Conservation (phyloP, 164 flowering plant species). For the Dillenia turbinata region DNA sequence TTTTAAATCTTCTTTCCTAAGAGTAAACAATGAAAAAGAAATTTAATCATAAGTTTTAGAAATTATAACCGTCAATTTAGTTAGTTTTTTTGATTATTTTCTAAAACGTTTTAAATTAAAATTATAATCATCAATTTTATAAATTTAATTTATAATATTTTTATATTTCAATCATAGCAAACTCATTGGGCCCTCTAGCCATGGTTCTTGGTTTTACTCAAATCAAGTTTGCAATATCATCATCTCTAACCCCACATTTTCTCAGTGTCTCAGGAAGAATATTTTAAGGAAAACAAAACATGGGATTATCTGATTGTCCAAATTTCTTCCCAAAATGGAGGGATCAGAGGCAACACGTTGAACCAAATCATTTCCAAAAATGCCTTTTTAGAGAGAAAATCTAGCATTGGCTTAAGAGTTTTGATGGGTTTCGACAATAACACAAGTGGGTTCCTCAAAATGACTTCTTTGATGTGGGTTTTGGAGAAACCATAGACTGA, state of each 20-base stretch:
- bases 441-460: background rate
- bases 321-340: background rate
- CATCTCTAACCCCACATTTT: background rate
- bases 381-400: background rate
- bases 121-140: too few species aligned
- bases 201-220: background rate
- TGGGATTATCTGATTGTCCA: background rate
- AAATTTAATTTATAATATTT: too few species aligned
- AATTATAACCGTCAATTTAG: too few species aligned
- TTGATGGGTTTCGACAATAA: background rate
- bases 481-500: background rate
- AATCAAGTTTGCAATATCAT: background rate
- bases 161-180: background rate
- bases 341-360: background rate
- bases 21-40: too few species aligned
- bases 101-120: too few species aligned
- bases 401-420: slow-evolving; percentile 6
- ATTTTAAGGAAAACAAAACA: background rate
- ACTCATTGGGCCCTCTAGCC: background rate
- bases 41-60: too few species aligned
- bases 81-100: too few species aligned
- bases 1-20: too few species aligned
- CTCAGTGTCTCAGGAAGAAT: background rate
- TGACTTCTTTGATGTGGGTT: background rate
- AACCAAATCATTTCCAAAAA: background rate